Evolutionary conservation across 768 basidiomycete genomes (phyloP), one percentile per base, ranked within the genome.

Genomic region (Pholiota molesta): DNA sequence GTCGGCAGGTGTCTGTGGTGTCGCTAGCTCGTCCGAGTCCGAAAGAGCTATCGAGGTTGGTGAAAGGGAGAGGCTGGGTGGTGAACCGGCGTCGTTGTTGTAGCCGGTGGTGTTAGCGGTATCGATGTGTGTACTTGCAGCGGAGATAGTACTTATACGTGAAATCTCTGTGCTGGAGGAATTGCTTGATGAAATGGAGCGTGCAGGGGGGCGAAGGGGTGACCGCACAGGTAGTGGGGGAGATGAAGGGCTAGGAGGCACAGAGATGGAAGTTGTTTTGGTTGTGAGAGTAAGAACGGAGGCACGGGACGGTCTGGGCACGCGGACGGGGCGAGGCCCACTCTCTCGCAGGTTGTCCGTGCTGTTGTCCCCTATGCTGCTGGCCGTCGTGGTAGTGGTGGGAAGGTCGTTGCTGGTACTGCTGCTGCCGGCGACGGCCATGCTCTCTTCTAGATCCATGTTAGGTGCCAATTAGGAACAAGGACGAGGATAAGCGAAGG

Each of bases 251-350:
- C 61, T 61, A 52, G 73, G 71, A 62, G 59, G 33, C 39, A 60
- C 40, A 54, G 39, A n/a, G 17, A 33, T 33, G 28, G 59, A 37
- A 23, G 39, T 53, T 35, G 52, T 29, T 42, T 37, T 53, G 3
- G 53, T 53, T 19, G 52, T 44, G 53, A 54, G 59, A 19, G 40
- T 44, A 52, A 29, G 39, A 7, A 75, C 69, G 53, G 74, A 69
- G 62, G 74, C 75, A 57, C 73, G 72, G 69, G 68, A 70, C 62
- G 75, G 71, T 59, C 74, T 69, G 60, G 74, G 73, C 81, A 82
- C 77, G 81, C 79, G 81, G 78, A 70, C 69, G 60, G 78, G 77
- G 73, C 76, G 80, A 79, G 80, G 77, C 70, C 39, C 51, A 58
- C 19, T 23, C 31, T 58, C 57, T 49, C 13, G 57, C 33, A 58